Conservation (phyloP, 306 rosid species). For the Lupinus albus region DNA sequence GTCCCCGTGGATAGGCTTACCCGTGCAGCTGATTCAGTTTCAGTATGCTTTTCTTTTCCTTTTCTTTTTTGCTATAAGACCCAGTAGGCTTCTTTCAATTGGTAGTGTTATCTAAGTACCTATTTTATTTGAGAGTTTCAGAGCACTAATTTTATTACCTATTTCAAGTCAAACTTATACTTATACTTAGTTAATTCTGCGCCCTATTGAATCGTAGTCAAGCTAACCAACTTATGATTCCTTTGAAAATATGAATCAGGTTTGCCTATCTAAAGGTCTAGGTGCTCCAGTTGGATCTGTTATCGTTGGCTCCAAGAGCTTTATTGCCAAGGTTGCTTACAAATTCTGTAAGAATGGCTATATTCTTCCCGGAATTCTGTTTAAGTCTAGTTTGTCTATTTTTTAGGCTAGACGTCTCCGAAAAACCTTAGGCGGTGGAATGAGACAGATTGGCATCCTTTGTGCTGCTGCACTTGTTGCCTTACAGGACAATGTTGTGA, state of each 20-base stretch:
- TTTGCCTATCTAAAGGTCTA: conserved; percentile 87
- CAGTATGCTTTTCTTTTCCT: conserved; percentile 38
- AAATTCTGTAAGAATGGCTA: background rate
- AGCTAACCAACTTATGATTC: conserved; percentile 4
- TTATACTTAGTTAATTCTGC: background rate
- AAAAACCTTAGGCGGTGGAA: conserved; percentile 94
- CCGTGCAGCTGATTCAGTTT: conserved; percentile 91
- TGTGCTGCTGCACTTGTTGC: conserved; percentile 90
- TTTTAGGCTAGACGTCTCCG: conserved; percentile 79
- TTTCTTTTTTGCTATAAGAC: conserved; percentile 44
- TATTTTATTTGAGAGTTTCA: conserved; percentile 11
- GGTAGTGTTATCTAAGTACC: background rate
- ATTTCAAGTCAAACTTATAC: conserved; percentile 11
- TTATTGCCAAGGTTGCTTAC: conserved; percentile 70
- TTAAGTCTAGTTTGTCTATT: conserved; percentile 12
- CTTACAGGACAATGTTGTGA: conserved; percentile 65
- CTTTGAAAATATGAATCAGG: conserved; percentile 51
- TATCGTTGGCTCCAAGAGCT: conserved; percentile 78
- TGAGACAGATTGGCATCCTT: conserved; percentile 88
- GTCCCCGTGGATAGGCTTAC: conserved; percentile 86
- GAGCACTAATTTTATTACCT: background rate
- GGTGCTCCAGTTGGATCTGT: conserved; percentile 96
- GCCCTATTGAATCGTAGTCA: background rate
- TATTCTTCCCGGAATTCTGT: background rate
- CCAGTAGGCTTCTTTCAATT: conserved; percentile 40